These are phyloP conservation scores for Suillus lakei DNA, from an alignment of 768 basidiomycete species.

Conservation along the genomic window DNA sequence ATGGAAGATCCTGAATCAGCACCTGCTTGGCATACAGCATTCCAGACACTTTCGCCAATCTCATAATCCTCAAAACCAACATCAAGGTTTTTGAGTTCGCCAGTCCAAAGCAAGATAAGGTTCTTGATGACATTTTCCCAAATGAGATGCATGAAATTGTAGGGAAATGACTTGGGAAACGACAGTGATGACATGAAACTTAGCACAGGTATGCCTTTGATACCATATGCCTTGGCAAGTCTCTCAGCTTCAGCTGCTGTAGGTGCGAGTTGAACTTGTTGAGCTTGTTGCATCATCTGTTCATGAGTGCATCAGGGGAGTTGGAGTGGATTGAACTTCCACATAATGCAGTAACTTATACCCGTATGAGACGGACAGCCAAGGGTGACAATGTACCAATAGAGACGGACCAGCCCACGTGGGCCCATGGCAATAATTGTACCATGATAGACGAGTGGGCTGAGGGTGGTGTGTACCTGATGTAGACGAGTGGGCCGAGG, in stretches of 20 bases:
- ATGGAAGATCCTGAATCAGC: conserved; percentile 4
- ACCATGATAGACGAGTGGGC: no score
- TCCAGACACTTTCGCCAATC: conserved; percentile 1
- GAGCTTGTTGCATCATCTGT: conserved; percentile 21
- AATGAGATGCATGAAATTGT: conserved; percentile 56
- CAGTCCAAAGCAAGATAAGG: conserved; percentile 44
- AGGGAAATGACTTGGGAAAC: conserved; percentile 41
- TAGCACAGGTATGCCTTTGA: not conserved
- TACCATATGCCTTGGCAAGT: conserved; percentile 9
- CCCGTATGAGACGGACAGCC: no score
- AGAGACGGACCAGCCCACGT: no score
- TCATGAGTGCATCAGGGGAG: conserved; percentile 27
- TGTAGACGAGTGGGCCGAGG: no score
- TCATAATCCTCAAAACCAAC: conserved; percentile 32
- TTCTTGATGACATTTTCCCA: conserved; percentile 48
- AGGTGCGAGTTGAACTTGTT: conserved; percentile 20
- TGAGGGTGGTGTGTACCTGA: no score
- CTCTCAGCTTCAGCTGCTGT: conserved; percentile 1
- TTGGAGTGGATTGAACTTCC: conserved; percentile 18
- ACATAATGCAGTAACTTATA: no score
- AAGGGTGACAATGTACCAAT: no score
- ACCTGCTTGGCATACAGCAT: conserved; percentile 12
- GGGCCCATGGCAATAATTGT: no score
- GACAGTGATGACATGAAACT: conserved; percentile 3
- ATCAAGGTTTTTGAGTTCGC: conserved; percentile 45